Conservation (phyloP, 2,329 filamentous ascomycete genomes). For the Penicillium sclerotiorum region DNA sequence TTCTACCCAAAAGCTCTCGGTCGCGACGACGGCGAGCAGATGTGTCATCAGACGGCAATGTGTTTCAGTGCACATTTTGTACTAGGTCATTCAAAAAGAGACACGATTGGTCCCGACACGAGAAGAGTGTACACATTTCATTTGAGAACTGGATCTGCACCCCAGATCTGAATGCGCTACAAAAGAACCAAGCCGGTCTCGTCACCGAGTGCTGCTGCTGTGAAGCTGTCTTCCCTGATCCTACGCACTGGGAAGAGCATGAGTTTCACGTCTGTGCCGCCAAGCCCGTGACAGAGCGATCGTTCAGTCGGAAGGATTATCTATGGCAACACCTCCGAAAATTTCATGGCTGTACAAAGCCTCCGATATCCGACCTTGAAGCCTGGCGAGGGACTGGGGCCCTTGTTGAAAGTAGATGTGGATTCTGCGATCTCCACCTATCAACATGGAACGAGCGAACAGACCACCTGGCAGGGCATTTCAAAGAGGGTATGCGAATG, state of each 20-base stretch:
- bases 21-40: constrained; percentile 7
- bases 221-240: constrained; percentile 44
- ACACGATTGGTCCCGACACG: constrained; percentile 55
- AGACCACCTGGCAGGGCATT: constrained; percentile 59
- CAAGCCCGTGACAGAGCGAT: constrained; percentile 53
- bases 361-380: constrained; percentile 54
- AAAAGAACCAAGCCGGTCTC: constrained; percentile 7
- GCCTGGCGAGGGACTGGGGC: constrained; percentile 56
- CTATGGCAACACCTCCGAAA: constrained; percentile 59
- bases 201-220: constrained; percentile 52
- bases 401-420: constrained; percentile 57
- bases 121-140: constrained; percentile 53
- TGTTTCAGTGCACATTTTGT: constrained; percentile 55
- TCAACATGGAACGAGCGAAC: constrained; percentile 54
- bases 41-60: constrained; percentile 6
- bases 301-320: constrained; percentile 61
- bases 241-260: constrained; percentile 54
- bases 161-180: constrained; percentile 23
- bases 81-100: constrained; percentile 52
- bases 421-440: constrained; percentile 55
- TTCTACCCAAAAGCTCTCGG: constrained; percentile 16
- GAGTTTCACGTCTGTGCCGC: constrained; percentile 57
- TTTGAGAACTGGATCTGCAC: constrained; percentile 48
- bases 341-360: constrained; percentile 57
- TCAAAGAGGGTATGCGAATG: constrained; percentile 57